A percentile compares a stretch with the other conserved stretches of the same genome.
These are phyloP conservation scores for Tylopilus subfusipes DNA, from an alignment of 768 basidiomycete species.

Conservation along the genomic window DNA sequence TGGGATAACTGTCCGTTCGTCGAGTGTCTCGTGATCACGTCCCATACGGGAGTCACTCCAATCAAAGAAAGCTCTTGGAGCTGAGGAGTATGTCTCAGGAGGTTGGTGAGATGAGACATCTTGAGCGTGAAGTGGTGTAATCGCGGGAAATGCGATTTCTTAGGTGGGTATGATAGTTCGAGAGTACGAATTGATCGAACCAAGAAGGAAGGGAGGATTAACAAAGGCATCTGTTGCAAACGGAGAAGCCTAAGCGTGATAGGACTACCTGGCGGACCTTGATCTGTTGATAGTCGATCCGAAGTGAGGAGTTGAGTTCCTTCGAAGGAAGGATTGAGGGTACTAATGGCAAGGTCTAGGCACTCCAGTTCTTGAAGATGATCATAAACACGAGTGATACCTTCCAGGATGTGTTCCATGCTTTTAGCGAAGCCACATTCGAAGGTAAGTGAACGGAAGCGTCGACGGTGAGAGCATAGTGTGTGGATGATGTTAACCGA, in stretches of 20 bases:
- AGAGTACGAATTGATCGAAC: constrained; percentile 40
- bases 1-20: constrained; percentile 12
- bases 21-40: constrained; percentile 17
- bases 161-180: constrained; percentile 40
- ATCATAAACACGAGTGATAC: constrained; percentile 12
- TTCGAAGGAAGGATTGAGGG: constrained; percentile 25
- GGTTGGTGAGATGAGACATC: constrained; percentile 38
- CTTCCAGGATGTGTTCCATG: constrained; percentile 28
- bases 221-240: constrained; percentile 41
- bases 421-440: constrained; percentile 29
- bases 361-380: constrained; percentile 26
- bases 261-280: background rate
- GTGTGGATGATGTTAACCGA: constrained; percentile 25
- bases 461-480: constrained; percentile 22
- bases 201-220: constrained; percentile 35
- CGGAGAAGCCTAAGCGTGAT: constrained; percentile 33
- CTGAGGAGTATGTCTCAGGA: constrained; percentile 37
- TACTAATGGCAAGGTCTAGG: constrained; percentile 29
- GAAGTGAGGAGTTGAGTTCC: constrained; percentile 24
- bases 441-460: constrained; percentile 35
- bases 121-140: constrained; percentile 34
- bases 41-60: constrained; percentile 42
- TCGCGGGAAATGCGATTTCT: constrained; percentile 14
- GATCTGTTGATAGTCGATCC: constrained; percentile 16
- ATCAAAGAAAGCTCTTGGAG: constrained; percentile 43